Percentiles rank a stretch among this genome's conserved stretches.
These are phyloP conservation scores for Rhytidhysteron rufulum DNA, from an alignment of 2,329 filamentous ascomycete species.

Conservation along the genomic window DNA sequence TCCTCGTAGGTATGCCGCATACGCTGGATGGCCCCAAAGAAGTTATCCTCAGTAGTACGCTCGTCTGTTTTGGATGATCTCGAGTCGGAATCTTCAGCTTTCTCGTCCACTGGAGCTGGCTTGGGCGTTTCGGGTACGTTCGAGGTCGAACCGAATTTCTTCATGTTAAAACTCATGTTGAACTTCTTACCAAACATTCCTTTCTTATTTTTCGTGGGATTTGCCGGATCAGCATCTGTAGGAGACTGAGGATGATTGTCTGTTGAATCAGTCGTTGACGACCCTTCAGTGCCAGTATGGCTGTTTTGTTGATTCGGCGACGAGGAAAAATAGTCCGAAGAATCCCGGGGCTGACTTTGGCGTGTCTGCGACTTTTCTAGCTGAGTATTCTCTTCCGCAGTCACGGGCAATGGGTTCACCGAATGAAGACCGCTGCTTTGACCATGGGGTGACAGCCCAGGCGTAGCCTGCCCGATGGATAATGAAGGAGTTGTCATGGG, in stretches of 20 bases:
- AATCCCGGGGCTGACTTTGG: constrained; percentile 52
- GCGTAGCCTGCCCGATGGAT: constrained; percentile 73
- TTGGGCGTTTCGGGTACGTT: constrained; percentile 63
- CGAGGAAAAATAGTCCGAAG: constrained; percentile 73
- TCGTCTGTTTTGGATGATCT: constrained; percentile 59
- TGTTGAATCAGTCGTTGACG: constrained; percentile 19
- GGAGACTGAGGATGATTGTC: constrained; percentile 33
- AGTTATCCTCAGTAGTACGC: constrained; percentile 71
- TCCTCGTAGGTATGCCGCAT: constrained; percentile 72
- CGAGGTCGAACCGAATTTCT: constrained; percentile 72
- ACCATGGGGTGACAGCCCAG: constrained; percentile 41
- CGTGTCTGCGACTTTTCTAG: constrained; percentile 56
- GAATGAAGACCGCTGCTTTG: constrained; percentile 31
- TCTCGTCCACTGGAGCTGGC: constrained; percentile 70
- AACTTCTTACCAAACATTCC: constrained; percentile 79
- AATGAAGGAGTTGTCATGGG: constrained; percentile 70
- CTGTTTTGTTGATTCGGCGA: constrained; percentile 48
- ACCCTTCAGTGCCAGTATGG: constrained; percentile 16
- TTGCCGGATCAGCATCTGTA: constrained; percentile 36
- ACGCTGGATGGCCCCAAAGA: constrained; percentile 68
- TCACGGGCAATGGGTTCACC: constrained; percentile 32
- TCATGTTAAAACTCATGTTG: constrained; percentile 72
- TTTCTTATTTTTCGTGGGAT: constrained; percentile 52
- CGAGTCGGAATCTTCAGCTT: constrained; percentile 59
- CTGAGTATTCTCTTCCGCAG: constrained; percentile 40